Conservation (phyloP, 2,329 filamentous ascomycete species). For the Aaosphaeria arxii region DNA sequence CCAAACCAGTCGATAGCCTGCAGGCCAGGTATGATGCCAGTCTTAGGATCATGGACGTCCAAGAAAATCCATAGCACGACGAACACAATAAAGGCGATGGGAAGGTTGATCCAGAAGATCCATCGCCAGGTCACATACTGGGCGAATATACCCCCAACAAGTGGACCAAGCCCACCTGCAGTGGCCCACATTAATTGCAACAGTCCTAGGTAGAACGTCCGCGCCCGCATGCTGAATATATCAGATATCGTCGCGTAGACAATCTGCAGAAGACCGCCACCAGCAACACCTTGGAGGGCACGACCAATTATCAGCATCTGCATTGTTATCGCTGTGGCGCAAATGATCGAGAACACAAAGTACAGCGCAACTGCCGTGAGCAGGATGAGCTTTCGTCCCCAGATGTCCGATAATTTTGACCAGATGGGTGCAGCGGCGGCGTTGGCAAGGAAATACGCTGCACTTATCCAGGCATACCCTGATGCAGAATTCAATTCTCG, state of each 20-base stretch:
- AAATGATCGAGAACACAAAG: background rate
- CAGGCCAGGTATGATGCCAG: constrained; percentile 40
- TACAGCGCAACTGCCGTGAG: background rate
- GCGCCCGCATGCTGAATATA: constrained; percentile 47
- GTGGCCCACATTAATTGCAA: constrained; percentile 50
- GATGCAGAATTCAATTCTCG: constrained; percentile 59
- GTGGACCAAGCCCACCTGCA: constrained; percentile 37
- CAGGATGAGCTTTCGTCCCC: constrained; percentile 35
- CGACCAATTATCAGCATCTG: constrained; percentile 31
- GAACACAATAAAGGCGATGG: constrained; percentile 37
- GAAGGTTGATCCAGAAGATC: constrained; percentile 44
- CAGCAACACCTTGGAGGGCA: constrained; percentile 48
- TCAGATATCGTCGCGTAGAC: constrained; percentile 50
- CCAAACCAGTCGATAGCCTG: constrained; percentile 50
- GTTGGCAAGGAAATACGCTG: constrained; percentile 65
- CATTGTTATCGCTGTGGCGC: background rate
- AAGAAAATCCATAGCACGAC: constrained; percentile 33
- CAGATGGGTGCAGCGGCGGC: constrained; percentile 64
- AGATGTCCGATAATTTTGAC: constrained; percentile 57
- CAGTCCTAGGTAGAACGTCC: constrained; percentile 47
- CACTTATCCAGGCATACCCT: constrained; percentile 73
- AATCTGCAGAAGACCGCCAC: constrained; percentile 24
- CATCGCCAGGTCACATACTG: constrained; percentile 40
- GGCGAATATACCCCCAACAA: constrained; percentile 44
- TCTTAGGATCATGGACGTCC: constrained; percentile 50